A percentile compares a stretch with the other conserved stretches of the same genome.
These are phyloP conservation scores for Calocybe indica DNA, from an alignment of 768 basidiomycete genomes.

Conservation along the genomic window DNA sequence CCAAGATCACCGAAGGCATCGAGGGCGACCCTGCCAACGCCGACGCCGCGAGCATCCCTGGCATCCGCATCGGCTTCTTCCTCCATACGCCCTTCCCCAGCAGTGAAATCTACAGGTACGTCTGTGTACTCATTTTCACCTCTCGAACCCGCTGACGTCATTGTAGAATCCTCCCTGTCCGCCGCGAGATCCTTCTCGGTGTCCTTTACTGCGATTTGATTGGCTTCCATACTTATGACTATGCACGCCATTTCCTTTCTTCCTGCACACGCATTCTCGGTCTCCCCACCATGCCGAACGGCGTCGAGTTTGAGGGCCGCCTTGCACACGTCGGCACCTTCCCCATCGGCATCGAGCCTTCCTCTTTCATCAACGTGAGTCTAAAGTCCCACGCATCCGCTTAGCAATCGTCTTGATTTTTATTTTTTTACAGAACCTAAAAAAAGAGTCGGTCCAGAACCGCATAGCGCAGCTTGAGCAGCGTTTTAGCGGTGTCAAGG, in stretches of 20 bases:
- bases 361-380: constrained; percentile 75
- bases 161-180: constrained; percentile 87
- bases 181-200: constrained; percentile 95
- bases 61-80: constrained; percentile 97
- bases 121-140: constrained; percentile 2
- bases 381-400: background rate
- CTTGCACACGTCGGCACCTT: constrained; percentile 97
- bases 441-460: constrained; percentile 72
- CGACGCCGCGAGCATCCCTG: constrained; percentile 35
- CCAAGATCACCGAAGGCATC: constrained; percentile 68
- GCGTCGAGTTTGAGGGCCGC: constrained; percentile 93
- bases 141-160: constrained; percentile 6
- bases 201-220: constrained; percentile 95
- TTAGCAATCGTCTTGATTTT: constrained; percentile 4
- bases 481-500: constrained; percentile 90
- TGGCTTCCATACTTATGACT: constrained; percentile 99
- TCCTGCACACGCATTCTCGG: constrained; percentile 96
- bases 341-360: constrained; percentile 97
- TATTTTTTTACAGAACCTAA: constrained; percentile 51
- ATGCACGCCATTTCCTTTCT: constrained; percentile 98
- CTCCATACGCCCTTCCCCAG: constrained; percentile 97
- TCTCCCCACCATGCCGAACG: constrained; percentile 95
- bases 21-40: constrained; percentile 39
- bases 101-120: constrained; percentile 93
- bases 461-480: constrained; percentile 81